These are phyloP conservation scores for Mantamonas sphyraenae DNA, from an alignment of 78 protist genomes.

Conservation along the genomic window DNA sequence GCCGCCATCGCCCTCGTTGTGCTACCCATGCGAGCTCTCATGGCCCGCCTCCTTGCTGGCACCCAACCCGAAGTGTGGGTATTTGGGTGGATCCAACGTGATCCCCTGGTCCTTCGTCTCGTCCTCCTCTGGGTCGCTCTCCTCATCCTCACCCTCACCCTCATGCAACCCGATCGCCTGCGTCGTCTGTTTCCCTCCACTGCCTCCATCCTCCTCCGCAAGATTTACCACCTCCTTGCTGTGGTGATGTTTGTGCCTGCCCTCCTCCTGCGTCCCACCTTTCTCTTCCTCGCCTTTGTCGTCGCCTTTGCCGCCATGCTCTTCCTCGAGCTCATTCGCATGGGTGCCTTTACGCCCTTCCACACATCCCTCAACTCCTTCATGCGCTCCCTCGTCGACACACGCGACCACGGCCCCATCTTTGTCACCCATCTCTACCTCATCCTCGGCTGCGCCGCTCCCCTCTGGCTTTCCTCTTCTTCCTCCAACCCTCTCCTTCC, in stretches of 20 bases:
- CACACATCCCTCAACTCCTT: not conserved
- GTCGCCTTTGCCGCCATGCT: not conserved
- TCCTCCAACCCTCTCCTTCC: not conserved
- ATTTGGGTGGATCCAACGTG: no score
- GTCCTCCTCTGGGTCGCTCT: no score
- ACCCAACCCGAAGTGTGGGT: no score
- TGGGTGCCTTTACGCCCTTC: not conserved
- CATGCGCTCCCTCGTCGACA: slow-evolving; percentile 40
- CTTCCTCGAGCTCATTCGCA: not conserved
- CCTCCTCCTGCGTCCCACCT: not conserved
- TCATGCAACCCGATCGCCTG: no score
- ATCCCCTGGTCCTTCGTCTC: no score
- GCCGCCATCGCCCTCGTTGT: no score
- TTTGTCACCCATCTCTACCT: slow-evolving; percentile 58
- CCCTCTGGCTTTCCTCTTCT: slow-evolving; percentile 20
- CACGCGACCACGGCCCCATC: slow-evolving; percentile 46
- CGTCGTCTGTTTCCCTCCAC: no score
- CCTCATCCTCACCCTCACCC: no score
- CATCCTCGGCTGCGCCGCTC: slow-evolving; percentile 65
- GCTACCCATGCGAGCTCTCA: no score
- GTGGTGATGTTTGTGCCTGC: slow-evolving; percentile 49
- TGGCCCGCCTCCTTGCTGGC: no score
- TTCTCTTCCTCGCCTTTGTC: not conserved
- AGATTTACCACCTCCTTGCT: slow-evolving; percentile 62
- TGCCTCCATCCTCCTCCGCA: slow-evolving; percentile 37